phyloP scores from a whole-genome alignment of 2,329 filamentous ascomycete genomes.

The Fusarium acutatum region DNA sequence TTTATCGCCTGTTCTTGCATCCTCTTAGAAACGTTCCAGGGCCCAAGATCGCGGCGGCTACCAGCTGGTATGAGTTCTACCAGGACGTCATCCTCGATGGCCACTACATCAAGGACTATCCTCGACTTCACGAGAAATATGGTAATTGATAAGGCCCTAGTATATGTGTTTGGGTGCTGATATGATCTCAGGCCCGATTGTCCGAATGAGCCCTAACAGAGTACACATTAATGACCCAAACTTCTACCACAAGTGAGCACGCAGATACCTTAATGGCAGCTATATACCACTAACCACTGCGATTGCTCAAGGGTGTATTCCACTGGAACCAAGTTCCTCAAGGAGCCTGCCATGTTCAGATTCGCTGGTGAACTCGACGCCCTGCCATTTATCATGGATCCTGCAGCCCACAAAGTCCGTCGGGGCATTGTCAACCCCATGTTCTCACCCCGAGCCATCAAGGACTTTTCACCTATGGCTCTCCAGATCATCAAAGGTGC shows the following conservation, averaged over 20 bases:
- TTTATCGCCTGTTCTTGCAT: not conserved
- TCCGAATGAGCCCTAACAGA: not conserved
- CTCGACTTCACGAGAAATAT: not conserved
- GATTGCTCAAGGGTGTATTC: not conserved
- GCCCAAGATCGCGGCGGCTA: not conserved
- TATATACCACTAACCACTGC: not conserved
- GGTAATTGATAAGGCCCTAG: rapidly evolving
- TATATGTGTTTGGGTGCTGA: not conserved
- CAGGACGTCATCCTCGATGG: not conserved
- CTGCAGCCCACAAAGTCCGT: not conserved
- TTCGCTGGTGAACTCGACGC: not conserved
- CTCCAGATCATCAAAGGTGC: not conserved
- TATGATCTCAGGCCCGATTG: not conserved
- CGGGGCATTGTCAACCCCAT: not conserved
- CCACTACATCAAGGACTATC: not conserved
- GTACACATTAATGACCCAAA: not conserved
- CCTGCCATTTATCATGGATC: not conserved
- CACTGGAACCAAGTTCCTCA: not conserved
- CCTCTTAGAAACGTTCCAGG: not conserved
- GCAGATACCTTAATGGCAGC: rapidly evolving
- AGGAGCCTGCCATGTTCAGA: not conserved
- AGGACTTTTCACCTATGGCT: not conserved
- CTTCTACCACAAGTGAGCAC: not conserved
- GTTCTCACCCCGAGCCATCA: not conserved
- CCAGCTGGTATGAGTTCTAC: not conserved